Percentiles rank a stretch among this genome's conserved stretches.
Evolutionary conservation across 257 asterid genomes (phyloP).

Genomic region (Solanum appendiculatum): DNA sequence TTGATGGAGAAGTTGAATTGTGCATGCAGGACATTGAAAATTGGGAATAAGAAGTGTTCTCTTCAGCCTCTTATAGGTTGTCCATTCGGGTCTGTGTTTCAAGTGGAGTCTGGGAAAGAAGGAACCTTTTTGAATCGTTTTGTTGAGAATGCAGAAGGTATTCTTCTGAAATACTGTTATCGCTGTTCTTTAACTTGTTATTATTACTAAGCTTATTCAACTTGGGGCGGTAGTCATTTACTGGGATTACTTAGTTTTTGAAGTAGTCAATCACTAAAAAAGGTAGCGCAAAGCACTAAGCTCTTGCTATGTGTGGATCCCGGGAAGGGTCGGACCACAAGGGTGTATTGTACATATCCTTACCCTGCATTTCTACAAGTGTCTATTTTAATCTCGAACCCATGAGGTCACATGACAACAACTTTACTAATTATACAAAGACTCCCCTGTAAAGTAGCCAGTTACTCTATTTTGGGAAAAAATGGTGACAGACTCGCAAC

Average conservation of each 20-base stretch:
- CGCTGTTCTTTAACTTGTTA: background rate
- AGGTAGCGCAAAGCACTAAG: background rate
- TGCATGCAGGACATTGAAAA: conserved; percentile 55
- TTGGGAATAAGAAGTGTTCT: conserved; percentile 68
- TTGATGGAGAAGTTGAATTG: background rate
- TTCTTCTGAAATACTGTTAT: background rate
- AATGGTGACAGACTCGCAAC: background rate
- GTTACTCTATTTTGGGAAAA: background rate
- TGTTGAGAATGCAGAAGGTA: conserved; percentile 50
- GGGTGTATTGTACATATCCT: background rate
- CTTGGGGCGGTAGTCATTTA: background rate
- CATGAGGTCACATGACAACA: background rate
- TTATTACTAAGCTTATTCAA: background rate
- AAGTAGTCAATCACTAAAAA: background rate
- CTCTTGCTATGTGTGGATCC: background rate
- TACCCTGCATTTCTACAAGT: background rate
- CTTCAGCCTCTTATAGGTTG: conserved; percentile 82
- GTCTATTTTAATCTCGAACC: background rate
- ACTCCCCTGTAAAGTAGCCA: background rate
- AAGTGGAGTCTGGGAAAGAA: conserved; percentile 57
- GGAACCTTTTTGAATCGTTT: conserved; percentile 63
- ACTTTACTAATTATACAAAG: background rate
- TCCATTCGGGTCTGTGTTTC: conserved; percentile 76
- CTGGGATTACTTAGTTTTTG: background rate
- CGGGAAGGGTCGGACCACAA: too few species aligned